Evolutionary conservation across 2,329 filamentous ascomycete genomes (phyloP).

Genomic region (Cladosporium phlei): DNA sequence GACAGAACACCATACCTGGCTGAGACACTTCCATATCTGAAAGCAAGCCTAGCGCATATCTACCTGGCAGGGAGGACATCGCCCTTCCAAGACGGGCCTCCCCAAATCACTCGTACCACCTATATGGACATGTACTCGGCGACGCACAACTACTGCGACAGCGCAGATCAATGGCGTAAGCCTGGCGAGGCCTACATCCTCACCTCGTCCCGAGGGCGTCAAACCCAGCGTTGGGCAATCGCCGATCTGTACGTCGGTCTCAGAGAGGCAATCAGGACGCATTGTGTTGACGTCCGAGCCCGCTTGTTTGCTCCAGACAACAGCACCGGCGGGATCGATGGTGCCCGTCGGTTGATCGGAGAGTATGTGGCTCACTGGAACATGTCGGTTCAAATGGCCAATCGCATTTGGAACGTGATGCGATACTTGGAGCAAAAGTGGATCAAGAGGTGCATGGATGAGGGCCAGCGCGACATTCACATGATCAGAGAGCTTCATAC

Average conservation of each 20-base stretch:
- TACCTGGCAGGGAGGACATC: background rate
- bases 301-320: background rate
- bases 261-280: background rate
- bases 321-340: background rate
- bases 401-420: background rate
- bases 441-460: background rate
- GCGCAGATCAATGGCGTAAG: background rate
- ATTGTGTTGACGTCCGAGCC: background rate
- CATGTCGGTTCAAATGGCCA: background rate
- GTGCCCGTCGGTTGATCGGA: background rate
- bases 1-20: no score
- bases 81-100: background rate
- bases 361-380: background rate
- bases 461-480: background rate
- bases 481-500: background rate
- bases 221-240: no score
- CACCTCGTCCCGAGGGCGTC: no score
- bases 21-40: background rate
- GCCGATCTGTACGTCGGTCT: background rate
- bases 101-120: background rate
- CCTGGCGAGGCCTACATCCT: background rate
- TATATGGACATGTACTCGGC: background rate
- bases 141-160: background rate
- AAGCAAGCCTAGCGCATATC: background rate
- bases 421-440: background rate